phyloP scores from a whole-genome alignment of 139 green algal genomes.

The Ettlia oleoabundans region DNA sequence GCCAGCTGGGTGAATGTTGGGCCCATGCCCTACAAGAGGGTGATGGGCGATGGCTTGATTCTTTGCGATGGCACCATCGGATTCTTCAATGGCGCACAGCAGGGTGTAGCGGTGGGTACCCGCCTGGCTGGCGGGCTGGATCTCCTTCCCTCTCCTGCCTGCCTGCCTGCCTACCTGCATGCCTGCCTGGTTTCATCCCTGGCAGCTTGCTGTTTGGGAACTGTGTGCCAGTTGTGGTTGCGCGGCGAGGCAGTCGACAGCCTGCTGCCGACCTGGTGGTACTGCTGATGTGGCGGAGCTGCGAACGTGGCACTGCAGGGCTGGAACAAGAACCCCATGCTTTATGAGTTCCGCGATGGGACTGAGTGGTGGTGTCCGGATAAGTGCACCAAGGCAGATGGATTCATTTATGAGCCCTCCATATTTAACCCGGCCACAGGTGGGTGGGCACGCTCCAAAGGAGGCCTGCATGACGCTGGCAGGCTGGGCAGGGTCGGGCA shows the following conservation, averaged over 20 bases:
- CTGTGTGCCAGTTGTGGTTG: no score
- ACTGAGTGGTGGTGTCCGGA: neutral
- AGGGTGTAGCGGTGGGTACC: neutral
- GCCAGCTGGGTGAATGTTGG: neutral
- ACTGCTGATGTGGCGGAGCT: neutral
- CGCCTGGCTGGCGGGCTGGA: no score
- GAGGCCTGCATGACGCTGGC: no score
- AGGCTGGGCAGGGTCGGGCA: no score
- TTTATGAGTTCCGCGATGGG: neutral
- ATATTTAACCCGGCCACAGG: conserved; percentile 1
- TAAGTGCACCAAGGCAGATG: neutral
- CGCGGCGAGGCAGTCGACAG: no score
- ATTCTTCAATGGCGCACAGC: neutral
- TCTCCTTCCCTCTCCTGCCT: no score
- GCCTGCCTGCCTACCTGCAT: neutral
- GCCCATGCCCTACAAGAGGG: neutral
- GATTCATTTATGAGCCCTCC: neutral
- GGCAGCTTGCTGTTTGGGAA: no score
- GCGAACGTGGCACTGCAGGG: neutral
- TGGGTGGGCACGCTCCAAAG: neutral
- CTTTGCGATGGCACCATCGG: conserved; percentile 5
- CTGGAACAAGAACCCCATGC: neutral
- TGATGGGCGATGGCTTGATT: neutral
- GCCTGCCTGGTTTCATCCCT: neutral
- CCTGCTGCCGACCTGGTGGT: neutral